phyloP scores from a whole-genome alignment of 495 filamentous ascomycete genomes.

The Neurospora sp. region DNA sequence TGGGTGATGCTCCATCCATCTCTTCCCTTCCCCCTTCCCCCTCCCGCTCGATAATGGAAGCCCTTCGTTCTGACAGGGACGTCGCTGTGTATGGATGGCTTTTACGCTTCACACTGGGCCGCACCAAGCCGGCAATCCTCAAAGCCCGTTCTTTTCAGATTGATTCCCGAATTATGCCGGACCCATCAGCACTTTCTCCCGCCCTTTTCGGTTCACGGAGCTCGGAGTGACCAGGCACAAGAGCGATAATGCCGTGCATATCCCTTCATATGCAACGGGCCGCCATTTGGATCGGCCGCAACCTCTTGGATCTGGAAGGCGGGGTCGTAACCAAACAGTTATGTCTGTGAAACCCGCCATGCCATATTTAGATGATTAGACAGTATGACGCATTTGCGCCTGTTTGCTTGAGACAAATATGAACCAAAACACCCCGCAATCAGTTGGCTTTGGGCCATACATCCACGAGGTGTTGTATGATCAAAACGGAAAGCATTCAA shows the following conservation, averaged over 20 bases:
- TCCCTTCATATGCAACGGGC: not conserved
- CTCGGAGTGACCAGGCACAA: not conserved
- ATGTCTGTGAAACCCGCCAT: constrained; percentile 1
- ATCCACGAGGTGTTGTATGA: constrained; percentile 7
- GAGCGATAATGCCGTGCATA: not conserved
- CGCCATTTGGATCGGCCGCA: not conserved
- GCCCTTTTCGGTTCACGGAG: not conserved
- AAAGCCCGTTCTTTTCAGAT: not conserved
- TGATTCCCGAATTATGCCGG: not conserved
- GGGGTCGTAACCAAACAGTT: constrained; percentile 8
- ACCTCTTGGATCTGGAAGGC: not conserved
- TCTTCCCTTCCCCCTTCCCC: not conserved
- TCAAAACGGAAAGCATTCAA: constrained; percentile 27
- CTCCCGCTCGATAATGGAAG: constrained; percentile 1
- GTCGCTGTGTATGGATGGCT: not conserved
- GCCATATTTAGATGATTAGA: constrained; percentile 18
- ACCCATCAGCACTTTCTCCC: not conserved
- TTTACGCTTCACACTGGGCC: not conserved
- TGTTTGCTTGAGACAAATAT: not conserved
- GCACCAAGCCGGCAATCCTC: not conserved
- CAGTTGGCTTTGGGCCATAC: constrained; percentile 22
- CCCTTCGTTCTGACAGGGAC: constrained; percentile 7
- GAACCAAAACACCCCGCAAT: constrained; percentile 39
- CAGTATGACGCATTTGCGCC: constrained; percentile 20
- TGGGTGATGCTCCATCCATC: constrained; percentile 8